Base-by-base conservation (phyloP, 805 yeast genomes). In the Yarrowia sp. region DNA sequence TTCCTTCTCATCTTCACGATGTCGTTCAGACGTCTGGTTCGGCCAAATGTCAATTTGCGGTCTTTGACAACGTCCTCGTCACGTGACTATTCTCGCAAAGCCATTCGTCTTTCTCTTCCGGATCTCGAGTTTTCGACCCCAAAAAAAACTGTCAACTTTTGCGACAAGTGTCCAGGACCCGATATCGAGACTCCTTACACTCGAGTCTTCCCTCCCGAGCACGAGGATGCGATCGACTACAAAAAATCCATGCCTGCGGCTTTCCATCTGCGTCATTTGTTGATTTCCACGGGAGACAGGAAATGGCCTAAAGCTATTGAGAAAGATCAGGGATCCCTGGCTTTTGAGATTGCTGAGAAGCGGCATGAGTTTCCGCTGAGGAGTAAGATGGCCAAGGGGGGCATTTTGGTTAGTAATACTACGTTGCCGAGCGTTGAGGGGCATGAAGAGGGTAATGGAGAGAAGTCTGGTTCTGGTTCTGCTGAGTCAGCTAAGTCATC, bases 331-430 rank as follows among this genome's bases (percentile, higher is more conserved):
- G 16, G 22, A 1, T 6, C 61, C 27, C 12, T 55, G 47, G 61
- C 61, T 1, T 9, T 13, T 10, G 2, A 13, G 29, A 55, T 55
- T 29, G 35, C 47, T 13, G 38, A 55, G 13, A 38, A 38, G 12
- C 14, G 35, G 3, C 46, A 55, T 24, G 42, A 38, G 19, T 38
- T 38, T 25, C 27, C 46, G 1, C 29, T 38, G 0, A 6, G 61
- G n/a, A 55, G 35, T 10, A 22, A 55, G 18, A 55, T 55, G 61
- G 47, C 46, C 35, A 55, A 55, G 27, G 61, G 47, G 8, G 61
- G 61, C 19, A 72, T 83, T 16, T 70, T 75, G n/a, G 61, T 39
- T 5, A 58, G 62, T n/a, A 58, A 58, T n/a, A 58, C 41, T 2
- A 33, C 49, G 13, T 12, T 39, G 0, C 39, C 39, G 6, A 13